Base-by-base conservation (phyloP, 2,329 filamentous ascomycete species). In the Mycosphaerelloides madeirae region DNA sequence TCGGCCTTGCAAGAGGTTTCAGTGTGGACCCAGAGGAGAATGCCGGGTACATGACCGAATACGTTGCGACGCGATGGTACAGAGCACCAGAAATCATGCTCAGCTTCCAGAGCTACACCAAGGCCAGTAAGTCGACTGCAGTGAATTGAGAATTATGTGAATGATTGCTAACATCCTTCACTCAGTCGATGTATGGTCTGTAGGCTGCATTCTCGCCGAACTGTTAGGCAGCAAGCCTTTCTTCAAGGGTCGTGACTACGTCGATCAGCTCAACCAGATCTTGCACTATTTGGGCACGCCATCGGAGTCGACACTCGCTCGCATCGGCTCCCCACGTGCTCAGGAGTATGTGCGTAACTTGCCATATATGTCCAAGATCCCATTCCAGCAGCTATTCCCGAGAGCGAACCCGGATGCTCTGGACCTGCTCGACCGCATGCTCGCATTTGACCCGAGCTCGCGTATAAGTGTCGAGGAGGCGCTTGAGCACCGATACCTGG, bases 41-140 rank as follows among this genome's bases (percentile, higher is more conserved):
- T 66, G 93, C 93, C 14, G 93, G 93, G 16, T 98, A 97, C 71
- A 97, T 98, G 93, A 98, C 93, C 9, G 93, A 98, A 71, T 98
- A 98, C 63, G 93, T 98, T 44, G 93, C 93, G 39, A 98, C 93
- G 41, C 80, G 93, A 73, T 98, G 93, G 93, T 98, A 98, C 69
- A 85, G 93, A 71, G 93, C 93, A 3, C 93, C 93, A 4, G 93
- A 98, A 70, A 98, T 98, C 60, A 98, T 98, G 93, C 75, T 98
- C 68, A 96, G 89, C 75, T 98, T 98, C 80, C 91, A 97, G 71
- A 96, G 89, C 74, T 98, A 98, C 71, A 98, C 93, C 62, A 98
- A 98, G 88, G 93, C 93, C 58, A 98, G 93, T 97, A 81, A 45
- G 90, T 91, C 5, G 4, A 31, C 22, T 5, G 18, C 11, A 33